phyloP scores from a whole-genome alignment of 768 basidiomycete genomes.

The Kwoniella dendrophila region DNA sequence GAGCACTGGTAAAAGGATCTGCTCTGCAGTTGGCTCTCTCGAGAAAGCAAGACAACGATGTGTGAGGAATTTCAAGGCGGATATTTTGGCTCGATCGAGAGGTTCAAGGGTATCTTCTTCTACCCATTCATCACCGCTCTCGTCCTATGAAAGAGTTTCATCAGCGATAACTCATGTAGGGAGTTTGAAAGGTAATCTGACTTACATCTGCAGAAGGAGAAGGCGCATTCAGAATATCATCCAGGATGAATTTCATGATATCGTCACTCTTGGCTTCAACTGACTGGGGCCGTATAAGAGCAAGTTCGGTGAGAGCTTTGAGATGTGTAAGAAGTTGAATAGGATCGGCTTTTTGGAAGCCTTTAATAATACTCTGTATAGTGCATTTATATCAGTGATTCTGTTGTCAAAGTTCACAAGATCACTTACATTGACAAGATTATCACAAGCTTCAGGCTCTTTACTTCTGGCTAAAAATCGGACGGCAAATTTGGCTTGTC shows the following conservation, averaged over 20 bases:
- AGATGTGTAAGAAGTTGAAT: slow-evolving; percentile 56
- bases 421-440: slow-evolving; percentile 67
- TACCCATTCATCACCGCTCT: slow-evolving; percentile 67
- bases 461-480: slow-evolving; percentile 69
- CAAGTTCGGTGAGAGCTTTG: slow-evolving; percentile 73
- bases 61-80: slow-evolving; percentile 76
- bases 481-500: slow-evolving; percentile 82
- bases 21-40: slow-evolving; percentile 59
- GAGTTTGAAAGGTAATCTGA: background rate
- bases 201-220: slow-evolving; percentile 41
- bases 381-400: background rate
- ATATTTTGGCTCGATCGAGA: slow-evolving; percentile 69
- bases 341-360: slow-evolving; percentile 4
- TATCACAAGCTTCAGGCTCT: slow-evolving; percentile 61
- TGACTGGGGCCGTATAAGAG: slow-evolving; percentile 66
- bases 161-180: slow-evolving; percentile 1
- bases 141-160: slow-evolving; percentile 29
- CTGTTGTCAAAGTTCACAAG: background rate
- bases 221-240: slow-evolving; percentile 37
- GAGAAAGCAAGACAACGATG: slow-evolving; percentile 77
- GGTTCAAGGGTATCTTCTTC: slow-evolving; percentile 67
- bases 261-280: slow-evolving; percentile 79
- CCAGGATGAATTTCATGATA: slow-evolving; percentile 67
- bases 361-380: slow-evolving; percentile 16
- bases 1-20: slow-evolving; percentile 73